Percentiles rank a stretch among this genome's conserved stretches.
Conservation (phyloP, 768 basidiomycete species). For the Leccinum boreale region DNA sequence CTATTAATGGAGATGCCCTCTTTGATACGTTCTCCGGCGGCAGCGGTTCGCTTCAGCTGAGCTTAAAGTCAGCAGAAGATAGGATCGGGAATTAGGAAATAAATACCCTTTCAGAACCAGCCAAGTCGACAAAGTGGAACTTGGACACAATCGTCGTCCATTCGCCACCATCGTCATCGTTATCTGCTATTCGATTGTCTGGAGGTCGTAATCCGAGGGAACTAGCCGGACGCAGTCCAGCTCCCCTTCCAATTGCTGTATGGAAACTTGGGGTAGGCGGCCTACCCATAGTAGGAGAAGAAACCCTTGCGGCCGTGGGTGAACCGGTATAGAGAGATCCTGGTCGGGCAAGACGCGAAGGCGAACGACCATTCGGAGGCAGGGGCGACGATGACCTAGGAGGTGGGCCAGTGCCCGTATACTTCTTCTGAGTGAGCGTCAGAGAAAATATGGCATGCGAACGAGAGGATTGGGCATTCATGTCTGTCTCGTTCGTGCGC, state of each 20-base stretch:
- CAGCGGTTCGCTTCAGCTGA: constrained; percentile 93
- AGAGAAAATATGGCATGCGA: constrained; percentile 99
- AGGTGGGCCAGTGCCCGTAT: constrained; percentile 62
- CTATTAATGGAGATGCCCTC: constrained; percentile 99
- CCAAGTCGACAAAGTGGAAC: constrained; percentile 98
- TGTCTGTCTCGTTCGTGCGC: constrained; percentile 94
- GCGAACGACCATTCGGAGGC: constrained; percentile 69
- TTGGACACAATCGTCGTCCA: constrained; percentile 93
- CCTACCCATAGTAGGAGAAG: constrained; percentile 74
- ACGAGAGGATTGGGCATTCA: constrained; percentile 98
- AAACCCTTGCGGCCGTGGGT: constrained; percentile 43
- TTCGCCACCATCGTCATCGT: constrained; percentile 69
- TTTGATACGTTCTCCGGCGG: constrained; percentile 93
- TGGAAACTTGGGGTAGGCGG: constrained; percentile 80
- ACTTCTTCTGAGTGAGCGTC: constrained; percentile 89
- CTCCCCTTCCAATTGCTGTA: constrained; percentile 67
- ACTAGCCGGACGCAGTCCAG: constrained; percentile 70
- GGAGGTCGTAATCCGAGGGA: constrained; percentile 67
- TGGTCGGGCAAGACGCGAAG: constrained; percentile 78
- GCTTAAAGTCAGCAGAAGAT: constrained; percentile 18
- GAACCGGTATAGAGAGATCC: constrained; percentile 64
- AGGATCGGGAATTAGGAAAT: constrained; percentile 4
- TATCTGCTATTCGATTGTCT: constrained; percentile 36
- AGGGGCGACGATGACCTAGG: constrained; percentile 77
- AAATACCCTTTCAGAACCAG: constrained; percentile 88